phyloP scores from a whole-genome alignment of 2,329 filamentous ascomycete genomes.

The Hyphodiscus sp. region DNA sequence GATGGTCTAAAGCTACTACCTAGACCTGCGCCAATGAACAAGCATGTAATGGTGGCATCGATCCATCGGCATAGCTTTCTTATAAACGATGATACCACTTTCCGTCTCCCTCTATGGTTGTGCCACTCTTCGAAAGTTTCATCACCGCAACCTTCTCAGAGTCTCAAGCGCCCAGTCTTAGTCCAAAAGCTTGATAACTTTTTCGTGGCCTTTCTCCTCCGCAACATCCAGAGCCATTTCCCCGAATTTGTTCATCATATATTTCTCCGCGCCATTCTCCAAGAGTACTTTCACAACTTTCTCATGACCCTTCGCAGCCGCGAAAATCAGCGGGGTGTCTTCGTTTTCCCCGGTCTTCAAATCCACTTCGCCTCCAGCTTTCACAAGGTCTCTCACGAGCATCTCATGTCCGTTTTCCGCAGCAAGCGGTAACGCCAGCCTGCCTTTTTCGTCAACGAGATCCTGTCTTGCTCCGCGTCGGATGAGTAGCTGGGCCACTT shows the following conservation, averaged over 20 bases:
- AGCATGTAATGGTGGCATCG: too few relatives aligned
- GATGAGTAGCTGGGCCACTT: constrained; percentile 10
- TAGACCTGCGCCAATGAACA: too few relatives aligned
- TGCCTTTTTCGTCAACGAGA: constrained; percentile 6
- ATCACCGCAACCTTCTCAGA: neutral
- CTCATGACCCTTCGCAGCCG: constrained; percentile 5
- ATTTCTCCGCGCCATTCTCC: constrained; percentile 3
- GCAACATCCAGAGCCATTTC: constrained; percentile 15
- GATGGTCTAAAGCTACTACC: too few relatives aligned
- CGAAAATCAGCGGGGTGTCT: constrained; percentile 11
- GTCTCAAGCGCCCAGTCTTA: neutral
- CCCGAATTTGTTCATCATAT: constrained; percentile 8
- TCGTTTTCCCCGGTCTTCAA: constrained; percentile 11
- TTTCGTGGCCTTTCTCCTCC: constrained; percentile 9
- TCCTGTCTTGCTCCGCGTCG: constrained; percentile 7
- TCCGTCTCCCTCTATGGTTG: too few relatives aligned
- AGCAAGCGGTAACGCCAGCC: constrained; percentile 8
- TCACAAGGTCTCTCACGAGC: constrained; percentile 10
- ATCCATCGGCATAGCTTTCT: too few relatives aligned
- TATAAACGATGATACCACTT: too few relatives aligned
- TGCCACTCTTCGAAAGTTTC: too few relatives aligned
- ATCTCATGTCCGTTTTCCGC: constrained; percentile 7
- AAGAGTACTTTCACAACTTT: constrained; percentile 10
- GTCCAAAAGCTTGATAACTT: constrained; percentile 9
- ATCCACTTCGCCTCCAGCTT: constrained; percentile 9